These are phyloP conservation scores for Pythium folliculosum DNA, from an alignment of 352 stramenopile genomes.

Conservation along the genomic window DNA sequence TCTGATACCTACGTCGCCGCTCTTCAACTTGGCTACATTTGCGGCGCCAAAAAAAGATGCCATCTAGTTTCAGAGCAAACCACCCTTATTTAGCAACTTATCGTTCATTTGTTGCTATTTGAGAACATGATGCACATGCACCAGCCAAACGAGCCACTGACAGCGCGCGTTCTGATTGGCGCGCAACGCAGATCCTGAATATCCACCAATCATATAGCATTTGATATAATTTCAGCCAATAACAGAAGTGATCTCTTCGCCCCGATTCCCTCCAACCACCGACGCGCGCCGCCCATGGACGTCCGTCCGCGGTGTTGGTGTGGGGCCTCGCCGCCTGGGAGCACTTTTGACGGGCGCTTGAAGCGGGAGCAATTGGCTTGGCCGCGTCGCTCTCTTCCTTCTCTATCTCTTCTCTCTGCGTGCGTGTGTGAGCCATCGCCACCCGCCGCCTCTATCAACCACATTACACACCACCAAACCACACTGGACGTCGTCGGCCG, in stretches of 20 bases:
- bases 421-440: not conserved
- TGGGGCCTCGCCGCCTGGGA: too few species aligned
- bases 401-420: not conserved
- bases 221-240: not conserved
- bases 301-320: not conserved
- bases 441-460: too few species aligned
- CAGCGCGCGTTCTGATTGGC: not conserved
- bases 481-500: not conserved
- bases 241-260: not conserved
- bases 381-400: conserved; percentile 15
- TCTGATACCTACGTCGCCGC: not conserved
- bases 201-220: conserved; percentile 11
- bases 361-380: conserved; percentile 35
- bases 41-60: not conserved
- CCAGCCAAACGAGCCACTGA: conserved; percentile 26
- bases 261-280: conserved; percentile 26
- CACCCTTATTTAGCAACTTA: conserved; percentile 8
- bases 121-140: conserved; percentile 23
- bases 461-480: not conserved
- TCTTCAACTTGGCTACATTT: conserved; percentile 26
- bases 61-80: conserved; percentile 11
- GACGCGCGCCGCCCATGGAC: not conserved
- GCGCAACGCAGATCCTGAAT: not conserved
- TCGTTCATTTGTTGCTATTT: conserved; percentile 3
- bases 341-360: conserved; percentile 18